These are phyloP conservation scores for Cicer yamashitae DNA, from an alignment of 306 rosid species.

Conservation along the genomic window DNA sequence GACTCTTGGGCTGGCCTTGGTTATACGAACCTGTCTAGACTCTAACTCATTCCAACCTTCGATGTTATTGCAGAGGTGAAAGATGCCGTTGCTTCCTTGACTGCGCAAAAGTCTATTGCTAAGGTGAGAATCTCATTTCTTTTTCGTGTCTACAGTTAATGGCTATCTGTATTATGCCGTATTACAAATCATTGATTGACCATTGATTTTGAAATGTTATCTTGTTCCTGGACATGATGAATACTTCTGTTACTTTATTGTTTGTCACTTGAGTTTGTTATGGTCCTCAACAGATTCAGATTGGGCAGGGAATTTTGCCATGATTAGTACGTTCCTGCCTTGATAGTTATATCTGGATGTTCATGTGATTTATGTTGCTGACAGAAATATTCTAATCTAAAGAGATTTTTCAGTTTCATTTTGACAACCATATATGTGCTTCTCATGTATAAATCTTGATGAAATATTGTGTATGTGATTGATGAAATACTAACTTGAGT, in stretches of 20 bases:
- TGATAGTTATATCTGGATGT: neutral
- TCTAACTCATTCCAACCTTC: neutral
- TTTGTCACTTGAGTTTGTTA: neutral
- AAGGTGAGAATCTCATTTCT: slow-evolving; percentile 57
- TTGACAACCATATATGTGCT: neutral
- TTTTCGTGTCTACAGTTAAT: neutral
- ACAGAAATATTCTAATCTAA: neutral
- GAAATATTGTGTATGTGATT: neutral
- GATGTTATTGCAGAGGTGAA: slow-evolving; percentile 70
- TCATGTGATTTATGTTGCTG: slow-evolving; percentile 11
- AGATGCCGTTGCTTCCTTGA: slow-evolving; percentile 58
- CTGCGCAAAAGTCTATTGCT: slow-evolving; percentile 66
- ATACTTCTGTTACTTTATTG: neutral
- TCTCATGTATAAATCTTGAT: slow-evolving; percentile 1
- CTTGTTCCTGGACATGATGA: slow-evolving; percentile 2
- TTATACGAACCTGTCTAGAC: neutral
- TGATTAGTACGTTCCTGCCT: neutral
- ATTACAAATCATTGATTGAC: slow-evolving; percentile 10
- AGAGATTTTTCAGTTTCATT: neutral
- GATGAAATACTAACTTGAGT: neutral
- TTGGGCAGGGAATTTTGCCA: neutral
- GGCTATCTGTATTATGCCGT: slow-evolving; percentile 6
- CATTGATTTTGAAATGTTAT: slow-evolving; percentile 18
- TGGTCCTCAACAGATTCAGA: neutral
- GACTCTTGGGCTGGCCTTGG: neutral